Base-by-base conservation (phyloP, 306 rosid genomes). In the Begonia loranthoides region DNA sequence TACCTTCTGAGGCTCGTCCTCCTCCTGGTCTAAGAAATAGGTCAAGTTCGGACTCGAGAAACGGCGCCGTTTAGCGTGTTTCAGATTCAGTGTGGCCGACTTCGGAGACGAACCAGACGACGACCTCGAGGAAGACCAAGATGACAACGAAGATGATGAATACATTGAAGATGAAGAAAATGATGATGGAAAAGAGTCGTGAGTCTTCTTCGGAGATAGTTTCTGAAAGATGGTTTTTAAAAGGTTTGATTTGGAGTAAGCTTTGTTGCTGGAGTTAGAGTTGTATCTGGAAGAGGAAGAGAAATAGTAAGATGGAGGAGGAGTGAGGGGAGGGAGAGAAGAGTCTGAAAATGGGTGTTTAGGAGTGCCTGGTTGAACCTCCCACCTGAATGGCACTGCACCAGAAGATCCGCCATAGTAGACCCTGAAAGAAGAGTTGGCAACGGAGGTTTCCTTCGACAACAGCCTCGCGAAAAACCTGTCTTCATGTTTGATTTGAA, bases 291-390 rank as follows among this genome's bases (percentile, higher is more conserved):
- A 28, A 28, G 36, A 28, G 6, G 36, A 28, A 28, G 36, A 17
- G 48, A 59, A 45, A 13, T 56, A 71, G 63, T 73, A 78, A 9
- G 99, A 80, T 46, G 99, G 97, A 55, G 97, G 97, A 48, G 95
- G 97, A 49, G 94, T 82, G n/a, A 90, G 78, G 57, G 97, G 95
- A 51, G 94, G 95, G 1, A 77, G 67, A 45, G 73, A 43, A 53
- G 49, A 41, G 3, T 76, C 62, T 49, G 73, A 62, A 65, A 74
- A 50, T n/a, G 76, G 70, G 59, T 72, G 46, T 17, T 82, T 85
- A 1, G 97, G 97, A 10, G 95, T 90, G 19, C 97, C 97, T 49
- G 97, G 97, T 41, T 70, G 81, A 57, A 95, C 82, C 51, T 90
- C 97, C 95, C 95, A 90, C 21, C 62, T 51, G 66, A 90, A 90